Conservation (phyloP, 2,329 filamentous ascomycete species). For the Pezicula rhizophila region DNA sequence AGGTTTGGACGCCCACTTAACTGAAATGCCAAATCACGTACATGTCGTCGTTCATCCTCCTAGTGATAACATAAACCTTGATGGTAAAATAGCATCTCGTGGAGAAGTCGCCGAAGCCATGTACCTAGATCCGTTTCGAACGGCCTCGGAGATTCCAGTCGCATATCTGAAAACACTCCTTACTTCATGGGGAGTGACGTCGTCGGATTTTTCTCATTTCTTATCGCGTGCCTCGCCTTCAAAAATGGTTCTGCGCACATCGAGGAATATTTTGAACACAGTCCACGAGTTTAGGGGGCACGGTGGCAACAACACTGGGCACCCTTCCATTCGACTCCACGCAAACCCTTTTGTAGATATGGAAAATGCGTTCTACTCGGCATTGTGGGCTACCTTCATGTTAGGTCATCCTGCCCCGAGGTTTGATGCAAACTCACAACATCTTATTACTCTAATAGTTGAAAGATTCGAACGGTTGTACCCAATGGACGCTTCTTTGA, state of each 20-base stretch:
- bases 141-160: conserved; percentile 58
- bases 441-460: conserved; percentile 29
- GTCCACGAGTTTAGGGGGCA: conserved; percentile 45
- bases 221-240: conserved; percentile 58
- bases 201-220: conserved; percentile 43
- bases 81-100: conserved; percentile 37
- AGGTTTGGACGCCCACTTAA: conserved; percentile 70
- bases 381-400: conserved; percentile 31
- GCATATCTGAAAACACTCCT: conserved; percentile 54
- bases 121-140: conserved; percentile 79
- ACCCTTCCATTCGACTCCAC: conserved; percentile 28
- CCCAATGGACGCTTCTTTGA: conserved; percentile 31
- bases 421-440: conserved; percentile 17
- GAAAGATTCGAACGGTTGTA: conserved; percentile 30
- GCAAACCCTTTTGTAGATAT: conserved; percentile 27
- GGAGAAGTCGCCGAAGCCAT: conserved; percentile 49
- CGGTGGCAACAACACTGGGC: conserved; percentile 24
- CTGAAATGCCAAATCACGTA: conserved; percentile 79
- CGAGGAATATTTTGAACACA: conserved; percentile 74
- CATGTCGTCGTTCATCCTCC: conserved; percentile 69
- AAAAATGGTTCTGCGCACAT: conserved; percentile 68
- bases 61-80: conserved; percentile 48
- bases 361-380: conserved; percentile 32
- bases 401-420: conserved; percentile 20
- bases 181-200: conserved; percentile 35